Conservation (phyloP, 108 stramenopile species). For the Aureococcus anophagefferens region DNA sequence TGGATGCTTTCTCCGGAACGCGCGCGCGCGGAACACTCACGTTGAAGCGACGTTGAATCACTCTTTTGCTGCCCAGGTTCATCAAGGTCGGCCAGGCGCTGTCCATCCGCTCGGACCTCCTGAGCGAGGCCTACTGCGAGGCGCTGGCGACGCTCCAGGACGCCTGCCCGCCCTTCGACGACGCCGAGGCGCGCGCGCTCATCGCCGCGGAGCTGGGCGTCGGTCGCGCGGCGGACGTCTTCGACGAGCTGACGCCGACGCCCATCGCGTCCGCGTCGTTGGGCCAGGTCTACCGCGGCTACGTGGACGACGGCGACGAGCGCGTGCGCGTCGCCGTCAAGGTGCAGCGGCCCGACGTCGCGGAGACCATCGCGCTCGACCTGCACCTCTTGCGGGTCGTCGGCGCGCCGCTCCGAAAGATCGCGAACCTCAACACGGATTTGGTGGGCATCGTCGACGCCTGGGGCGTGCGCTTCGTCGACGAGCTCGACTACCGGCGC, state of each 20-base stretch:
- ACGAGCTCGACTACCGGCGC: slow-evolving; percentile 82
- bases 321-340: slow-evolving; percentile 73
- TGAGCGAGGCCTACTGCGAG: slow-evolving; percentile 64
- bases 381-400: slow-evolving; percentile 79
- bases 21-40: too few relatives aligned
- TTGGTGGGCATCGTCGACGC: slow-evolving; percentile 72
- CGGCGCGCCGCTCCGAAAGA: slow-evolving; percentile 48
- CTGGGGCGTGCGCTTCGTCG: slow-evolving; percentile 84
- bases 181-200: slow-evolving; percentile 54
- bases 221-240: slow-evolving; percentile 41
- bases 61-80: slow-evolving; percentile 36
- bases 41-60: too few relatives aligned
- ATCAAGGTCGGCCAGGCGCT: slow-evolving; percentile 80
- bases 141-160: slow-evolving; percentile 77
- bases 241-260: slow-evolving; percentile 49
- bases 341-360: slow-evolving; percentile 85
- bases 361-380: slow-evolving; percentile 84
- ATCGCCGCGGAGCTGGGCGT: slow-evolving; percentile 75
- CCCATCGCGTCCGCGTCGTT: slow-evolving; percentile 84
- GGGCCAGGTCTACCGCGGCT: slow-evolving; percentile 82
- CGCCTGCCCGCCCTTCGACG: slow-evolving; percentile 72
- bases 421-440: slow-evolving; percentile 66
- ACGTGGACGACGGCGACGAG: slow-evolving; percentile 22
- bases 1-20: too few relatives aligned
- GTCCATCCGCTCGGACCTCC: slow-evolving; percentile 79